Evolutionary conservation across 2,329 filamentous ascomycete species (phyloP).

Genomic region (Aspergillus neoniger): DNA sequence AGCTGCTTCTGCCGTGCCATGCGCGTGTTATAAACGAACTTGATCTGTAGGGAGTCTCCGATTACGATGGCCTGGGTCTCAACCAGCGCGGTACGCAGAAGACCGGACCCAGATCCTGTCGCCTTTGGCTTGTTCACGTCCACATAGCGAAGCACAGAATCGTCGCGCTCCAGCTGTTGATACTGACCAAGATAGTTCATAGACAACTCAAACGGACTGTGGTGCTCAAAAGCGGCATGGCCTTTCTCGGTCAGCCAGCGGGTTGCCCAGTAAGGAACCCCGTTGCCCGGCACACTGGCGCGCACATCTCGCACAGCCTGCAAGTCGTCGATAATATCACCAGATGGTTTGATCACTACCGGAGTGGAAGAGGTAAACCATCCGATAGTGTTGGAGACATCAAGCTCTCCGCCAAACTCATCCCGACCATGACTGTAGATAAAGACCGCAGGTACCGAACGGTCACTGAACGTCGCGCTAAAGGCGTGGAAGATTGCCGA

Average conservation of each 20-base stretch:
- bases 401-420: constrained; percentile 16
- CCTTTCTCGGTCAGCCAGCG: not conserved
- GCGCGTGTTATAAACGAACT: not conserved
- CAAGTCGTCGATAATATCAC: constrained; percentile 10
- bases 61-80: not conserved
- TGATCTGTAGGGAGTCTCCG: not conserved
- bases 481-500: constrained; percentile 24
- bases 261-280: not conserved
- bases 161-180: not conserved
- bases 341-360: not conserved
- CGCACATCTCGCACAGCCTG: not conserved
- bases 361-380: constrained; percentile 26
- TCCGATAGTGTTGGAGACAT: constrained; percentile 25
- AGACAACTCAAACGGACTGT: not conserved
- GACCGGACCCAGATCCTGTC: constrained; percentile 35
- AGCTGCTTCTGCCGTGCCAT: not conserved
- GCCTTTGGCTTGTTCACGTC: constrained; percentile 1
- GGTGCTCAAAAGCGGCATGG: not conserved
- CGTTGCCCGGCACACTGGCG: not conserved
- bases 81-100: constrained; percentile 41
- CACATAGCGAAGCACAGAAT: not conserved
- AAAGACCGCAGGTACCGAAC: constrained; percentile 21
- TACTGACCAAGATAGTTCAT: not conserved
- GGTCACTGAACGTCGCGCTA: constrained; percentile 17
- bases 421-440: constrained; percentile 29